These are phyloP conservation scores for Vanilla planifolia DNA, from an alignment of 106 monocot species.

Conservation along the genomic window DNA sequence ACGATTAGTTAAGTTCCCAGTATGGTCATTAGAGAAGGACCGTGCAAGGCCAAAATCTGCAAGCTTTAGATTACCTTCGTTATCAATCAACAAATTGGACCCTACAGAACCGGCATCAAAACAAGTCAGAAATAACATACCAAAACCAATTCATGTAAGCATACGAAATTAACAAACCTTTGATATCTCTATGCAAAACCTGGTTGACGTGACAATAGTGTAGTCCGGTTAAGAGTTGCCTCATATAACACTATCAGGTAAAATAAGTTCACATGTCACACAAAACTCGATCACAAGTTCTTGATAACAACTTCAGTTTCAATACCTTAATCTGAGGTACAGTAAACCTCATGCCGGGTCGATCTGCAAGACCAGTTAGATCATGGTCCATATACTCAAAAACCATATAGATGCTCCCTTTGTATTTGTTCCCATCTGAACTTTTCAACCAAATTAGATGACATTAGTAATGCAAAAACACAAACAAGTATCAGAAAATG, in stretches of 20 bases:
- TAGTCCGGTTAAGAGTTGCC: constrained; percentile 87
- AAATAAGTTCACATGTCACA: neutral
- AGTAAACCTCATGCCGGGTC: constrained; percentile 88
- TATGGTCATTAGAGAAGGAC: constrained; percentile 83
- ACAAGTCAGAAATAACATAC: neutral
- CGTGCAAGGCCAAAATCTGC: constrained; percentile 99
- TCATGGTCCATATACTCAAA: constrained; percentile 99
- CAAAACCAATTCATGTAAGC: neutral
- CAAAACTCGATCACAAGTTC: neutral
- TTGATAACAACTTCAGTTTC: too few species aligned
- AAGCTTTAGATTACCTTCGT: constrained; percentile 96
- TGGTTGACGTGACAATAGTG: constrained; percentile 99
- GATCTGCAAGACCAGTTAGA: constrained; percentile 83
- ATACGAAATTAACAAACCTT: constrained; percentile 42
- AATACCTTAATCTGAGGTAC: constrained; percentile 92
- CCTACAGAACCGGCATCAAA: constrained; percentile 31
- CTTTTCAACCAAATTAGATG: constrained; percentile 1
- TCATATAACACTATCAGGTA: constrained; percentile 82
- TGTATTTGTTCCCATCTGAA: constrained; percentile 90
- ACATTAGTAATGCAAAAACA: neutral
- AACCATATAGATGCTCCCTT: constrained; percentile 97
- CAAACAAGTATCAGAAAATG: neutral
- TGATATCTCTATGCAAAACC: constrained; percentile 96
- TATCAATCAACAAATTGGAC: constrained; percentile 91
- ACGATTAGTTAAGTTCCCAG: constrained; percentile 90